Evolutionary conservation across 2,329 filamentous ascomycete genomes (phyloP).

Genomic region (Penicillium sp.): DNA sequence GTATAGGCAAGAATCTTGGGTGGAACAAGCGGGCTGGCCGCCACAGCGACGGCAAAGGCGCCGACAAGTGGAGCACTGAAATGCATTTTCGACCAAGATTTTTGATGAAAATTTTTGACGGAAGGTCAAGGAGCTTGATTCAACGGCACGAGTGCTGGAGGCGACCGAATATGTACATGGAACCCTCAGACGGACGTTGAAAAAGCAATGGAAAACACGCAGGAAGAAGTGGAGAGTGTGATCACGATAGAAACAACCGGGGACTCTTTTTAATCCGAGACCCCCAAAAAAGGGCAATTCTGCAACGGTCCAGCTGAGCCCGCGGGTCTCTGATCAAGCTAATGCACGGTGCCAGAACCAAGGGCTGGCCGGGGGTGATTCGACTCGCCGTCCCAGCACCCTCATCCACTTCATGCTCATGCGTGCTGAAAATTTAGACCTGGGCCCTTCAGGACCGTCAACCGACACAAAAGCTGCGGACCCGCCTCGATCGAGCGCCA

Average conservation of each 20-base stretch:
- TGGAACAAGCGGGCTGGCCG: background rate
- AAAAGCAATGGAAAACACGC: background rate
- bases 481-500: background rate
- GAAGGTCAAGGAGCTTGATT: background rate
- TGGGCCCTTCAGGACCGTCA: too few relatives aligned
- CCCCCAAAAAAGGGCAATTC: background rate
- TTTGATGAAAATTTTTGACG: too few relatives aligned
- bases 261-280: background rate
- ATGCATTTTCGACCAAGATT: constrained; percentile 1
- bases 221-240: background rate
- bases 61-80: background rate
- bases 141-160: background rate
- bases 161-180: background rate
- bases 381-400: background rate
- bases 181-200: too few relatives aligned
- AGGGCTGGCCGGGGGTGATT: too few relatives aligned
- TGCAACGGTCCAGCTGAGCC: background rate
- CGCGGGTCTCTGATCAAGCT: too few relatives aligned
- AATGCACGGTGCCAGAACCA: too few relatives aligned
- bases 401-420: background rate
- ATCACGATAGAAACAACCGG: background rate
- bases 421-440: background rate
- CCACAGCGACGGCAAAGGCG: background rate
- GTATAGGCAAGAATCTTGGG: constrained; percentile 12
- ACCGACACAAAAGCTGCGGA: background rate